phyloP scores from a whole-genome alignment of 2,329 filamentous ascomycete genomes.

The Nemania sp. region DNA sequence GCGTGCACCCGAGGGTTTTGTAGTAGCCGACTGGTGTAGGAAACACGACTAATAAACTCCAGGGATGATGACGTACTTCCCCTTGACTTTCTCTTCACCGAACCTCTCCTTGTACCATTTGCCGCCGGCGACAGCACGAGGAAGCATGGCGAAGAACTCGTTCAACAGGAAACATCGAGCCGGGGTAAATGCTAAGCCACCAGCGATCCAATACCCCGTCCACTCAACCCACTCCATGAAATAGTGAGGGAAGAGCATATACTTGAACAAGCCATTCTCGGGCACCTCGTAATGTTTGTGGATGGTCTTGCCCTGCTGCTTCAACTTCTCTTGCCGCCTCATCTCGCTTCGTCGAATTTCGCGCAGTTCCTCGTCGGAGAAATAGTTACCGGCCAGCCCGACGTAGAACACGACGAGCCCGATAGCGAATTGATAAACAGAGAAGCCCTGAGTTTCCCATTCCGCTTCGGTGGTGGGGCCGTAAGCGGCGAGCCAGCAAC shows the following conservation, averaged over 20 bases:
- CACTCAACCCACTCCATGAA: slow-evolving; percentile 98
- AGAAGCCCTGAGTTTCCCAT: slow-evolving; percentile 50
- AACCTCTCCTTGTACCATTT: slow-evolving; percentile 89
- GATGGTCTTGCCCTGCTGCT: slow-evolving; percentile 52
- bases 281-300: slow-evolving; percentile 89
- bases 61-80: slow-evolving; percentile 72
- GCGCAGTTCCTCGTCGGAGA: slow-evolving; percentile 86
- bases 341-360: slow-evolving; percentile 78
- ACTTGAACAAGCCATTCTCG: slow-evolving; percentile 78
- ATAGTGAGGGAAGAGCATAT: slow-evolving; percentile 90
- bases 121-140: slow-evolving; percentile 78
- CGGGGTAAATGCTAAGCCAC: slow-evolving; percentile 69
- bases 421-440: slow-evolving; percentile 54
- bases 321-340: slow-evolving; percentile 57
- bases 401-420: slow-evolving; percentile 78
- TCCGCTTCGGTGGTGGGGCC: slow-evolving; percentile 64
- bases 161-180: slow-evolving; percentile 84
- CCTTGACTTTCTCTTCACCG: slow-evolving; percentile 78
- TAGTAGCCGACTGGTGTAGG: neutral
- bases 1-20: neutral
- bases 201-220: slow-evolving; percentile 82
- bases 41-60: slow-evolving; percentile 34
- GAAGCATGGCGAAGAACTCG: slow-evolving; percentile 87
- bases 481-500: slow-evolving; percentile 81
- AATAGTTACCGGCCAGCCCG: slow-evolving; percentile 80